phyloP scores from a whole-genome alignment of 441 rosid species.

The Raphanus hybrid region DNA sequence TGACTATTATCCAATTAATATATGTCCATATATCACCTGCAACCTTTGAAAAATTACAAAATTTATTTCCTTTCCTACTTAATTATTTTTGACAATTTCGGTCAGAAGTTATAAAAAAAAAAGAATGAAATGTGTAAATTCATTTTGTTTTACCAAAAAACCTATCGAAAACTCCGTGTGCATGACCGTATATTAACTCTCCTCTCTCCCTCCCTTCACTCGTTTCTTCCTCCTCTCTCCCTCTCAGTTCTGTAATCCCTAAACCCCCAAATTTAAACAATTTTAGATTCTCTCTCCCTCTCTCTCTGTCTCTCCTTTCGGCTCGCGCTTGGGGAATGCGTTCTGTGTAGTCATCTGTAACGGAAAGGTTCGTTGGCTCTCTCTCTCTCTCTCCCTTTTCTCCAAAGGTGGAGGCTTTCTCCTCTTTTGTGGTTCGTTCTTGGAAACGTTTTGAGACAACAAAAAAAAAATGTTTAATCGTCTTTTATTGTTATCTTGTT shows the following conservation, averaged over 20 bases:
- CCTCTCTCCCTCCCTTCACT: constrained; percentile 30
- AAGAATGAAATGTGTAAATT: neutral
- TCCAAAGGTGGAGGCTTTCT: neutral
- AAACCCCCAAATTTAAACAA: constrained; percentile 52
- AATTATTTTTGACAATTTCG: too few species aligned
- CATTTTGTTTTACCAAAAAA: neutral
- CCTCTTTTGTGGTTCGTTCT: neutral
- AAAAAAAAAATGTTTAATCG: neutral
- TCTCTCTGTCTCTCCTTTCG: constrained; percentile 17
- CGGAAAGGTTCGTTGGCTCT: constrained; percentile 29
- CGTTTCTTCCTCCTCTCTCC: constrained; percentile 12
- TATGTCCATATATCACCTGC: too few species aligned
- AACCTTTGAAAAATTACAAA: too few species aligned
- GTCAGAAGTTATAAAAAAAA: neutral
- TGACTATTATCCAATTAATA: too few species aligned
- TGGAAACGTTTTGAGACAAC: neutral
- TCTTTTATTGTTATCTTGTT: neutral
- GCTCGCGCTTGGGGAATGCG: constrained; percentile 31
- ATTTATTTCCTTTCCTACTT: too few species aligned
- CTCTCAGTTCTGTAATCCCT: constrained; percentile 48
- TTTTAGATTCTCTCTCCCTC: constrained; percentile 36
- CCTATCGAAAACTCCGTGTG: constrained; percentile 34
- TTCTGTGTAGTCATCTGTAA: constrained; percentile 36
- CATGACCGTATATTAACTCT: constrained; percentile 25
- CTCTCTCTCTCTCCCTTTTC: neutral